Evolutionary conservation across 164 flowering plant species (phyloP), one percentile per base, ranked within the genome.

Genomic region (Houttuynia cordata): DNA sequence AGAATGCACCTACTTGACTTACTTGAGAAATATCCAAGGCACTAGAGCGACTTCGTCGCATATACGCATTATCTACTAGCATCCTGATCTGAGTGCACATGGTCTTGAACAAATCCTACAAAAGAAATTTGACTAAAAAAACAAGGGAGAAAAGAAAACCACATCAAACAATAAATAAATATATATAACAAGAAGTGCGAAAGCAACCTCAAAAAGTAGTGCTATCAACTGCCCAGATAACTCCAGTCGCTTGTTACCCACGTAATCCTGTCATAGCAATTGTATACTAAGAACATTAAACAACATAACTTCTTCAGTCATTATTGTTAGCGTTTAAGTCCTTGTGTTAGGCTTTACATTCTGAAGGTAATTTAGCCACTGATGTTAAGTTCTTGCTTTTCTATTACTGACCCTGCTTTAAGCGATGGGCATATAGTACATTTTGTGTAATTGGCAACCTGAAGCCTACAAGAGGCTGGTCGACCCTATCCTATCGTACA

Each of bases 231-330:
- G 94, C 47, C 99, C 99, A 60, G 99, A 93, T 51, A 93, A 73
- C 76, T 93, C 97, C 78, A 93, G 64, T 54, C 99, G 76, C 72
- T 93, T 93, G 80, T 93, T 93, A 53, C 99, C 99, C 62, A 88
- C 97, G 78, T 93, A 93, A 81, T 93, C 99, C 99, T 91, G 62
- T 37, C 57, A 59, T 53, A 14, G 25, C 21, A 47, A 50, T 40
- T 17, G 40, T 7, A 19, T 20, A 13, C 13, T 0, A 45, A 10
- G 17, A 45, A 45, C 2, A 30, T 6, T 2, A 30, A 2, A 30
- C 37, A 30, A 30, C 37, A 30, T 30, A 2, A 2, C 37, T 30
- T 6, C 37, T 30, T 30, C 37, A 30, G 6, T 30, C 37, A 30
- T 30, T 30, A 30, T n/a, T n/a, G n/a, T n/a, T n/a, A n/a, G n/a